Evolutionary conservation across 176 grass and related monocot genomes (phyloP).

Genomic region (Pontederia paniculata): DNA sequence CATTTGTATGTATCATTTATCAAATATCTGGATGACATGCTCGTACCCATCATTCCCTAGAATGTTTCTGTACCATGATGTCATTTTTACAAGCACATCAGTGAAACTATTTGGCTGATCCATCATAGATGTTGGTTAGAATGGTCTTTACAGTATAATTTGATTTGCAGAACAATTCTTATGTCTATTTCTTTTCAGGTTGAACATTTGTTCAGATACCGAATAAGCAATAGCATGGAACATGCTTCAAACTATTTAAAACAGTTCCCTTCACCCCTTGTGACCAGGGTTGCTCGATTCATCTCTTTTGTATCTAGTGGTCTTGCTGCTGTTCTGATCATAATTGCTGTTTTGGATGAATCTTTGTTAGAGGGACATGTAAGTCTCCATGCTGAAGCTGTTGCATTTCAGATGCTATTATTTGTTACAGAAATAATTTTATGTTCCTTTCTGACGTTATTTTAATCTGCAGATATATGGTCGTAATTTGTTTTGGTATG

Average conservation of each 20-base stretch:
- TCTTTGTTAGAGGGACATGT: constrained; percentile 91
- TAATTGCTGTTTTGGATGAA: constrained; percentile 83
- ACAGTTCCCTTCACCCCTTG: constrained; percentile 88
- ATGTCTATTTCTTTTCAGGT: constrained; percentile 37
- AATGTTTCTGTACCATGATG: too few relatives aligned
- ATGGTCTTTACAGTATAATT: neutral
- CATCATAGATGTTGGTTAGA: too few relatives aligned
- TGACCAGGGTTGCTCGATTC: constrained; percentile 89
- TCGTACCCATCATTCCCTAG: too few relatives aligned
- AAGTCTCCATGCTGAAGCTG: constrained; percentile 18
- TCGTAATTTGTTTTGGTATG: constrained; percentile 95
- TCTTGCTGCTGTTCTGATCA: constrained; percentile 82
- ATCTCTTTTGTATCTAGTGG: constrained; percentile 98
- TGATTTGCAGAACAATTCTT: neutral
- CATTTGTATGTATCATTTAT: neutral
- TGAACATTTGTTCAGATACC: constrained; percentile 93
- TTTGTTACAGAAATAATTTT: neutral
- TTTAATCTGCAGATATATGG: constrained; percentile 53
- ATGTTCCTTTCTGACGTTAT: constrained; percentile 11
- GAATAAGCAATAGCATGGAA: constrained; percentile 74
- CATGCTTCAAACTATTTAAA: constrained; percentile 93
- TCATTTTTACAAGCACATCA: too few relatives aligned
- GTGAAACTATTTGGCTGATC: too few relatives aligned
- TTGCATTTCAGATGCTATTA: neutral
- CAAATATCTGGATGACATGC: neutral